Base-by-base conservation (phyloP, 2,329 filamentous ascomycete species). In the Paradendryphiella salina region DNA sequence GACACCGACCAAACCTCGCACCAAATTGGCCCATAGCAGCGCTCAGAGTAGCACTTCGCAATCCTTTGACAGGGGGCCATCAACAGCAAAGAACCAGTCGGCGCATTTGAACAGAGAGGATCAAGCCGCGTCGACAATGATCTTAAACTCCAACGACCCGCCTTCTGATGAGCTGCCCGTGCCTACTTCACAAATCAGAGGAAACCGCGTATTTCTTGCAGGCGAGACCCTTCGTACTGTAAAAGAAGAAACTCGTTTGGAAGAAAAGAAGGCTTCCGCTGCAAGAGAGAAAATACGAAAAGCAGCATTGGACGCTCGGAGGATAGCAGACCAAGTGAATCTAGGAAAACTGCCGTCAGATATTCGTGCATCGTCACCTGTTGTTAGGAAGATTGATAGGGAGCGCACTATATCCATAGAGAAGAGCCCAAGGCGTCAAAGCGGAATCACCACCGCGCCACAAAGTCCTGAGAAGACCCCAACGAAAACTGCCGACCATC, bases 1-100 rank as follows among this genome's bases (percentile, higher is more conserved):
- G 21, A 54, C 57, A 37, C 59, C 59, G 8, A 51, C 42, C n/a
- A 58, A 44, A 23, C 10, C 21, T 17, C 45, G 43, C 14, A 35
- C 18, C 5, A 8, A 8, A 23, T 5, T 5, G 10, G 18, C 10
- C 6, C 18, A 9, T 11, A 29, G 18, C 20, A 42, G 9, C 20
- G n/a, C n/a, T 36, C 18, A 9, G 15, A 4, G 6, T 31, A 14
- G 2, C n/a, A 20, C 5, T 7, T 23, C 1, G 15, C 20, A 4
- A 15, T 31, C 5, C 11, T 6, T 28, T 26, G 15, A 6, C 28
- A 13, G 4, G 13, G n/a, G 5, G 5, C 11, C 4, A 18, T 29
- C n/a, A 21, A 18, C 10, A 4, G 11, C 26, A 33, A n/a, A 23
- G 4, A 11, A 10, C 8, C 14, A 8, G 17, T 9, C 23, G 23